These are phyloP conservation scores for Monosporascus sp. DNA, from an alignment of 2,329 filamentous ascomycete genomes.

Conservation along the genomic window DNA sequence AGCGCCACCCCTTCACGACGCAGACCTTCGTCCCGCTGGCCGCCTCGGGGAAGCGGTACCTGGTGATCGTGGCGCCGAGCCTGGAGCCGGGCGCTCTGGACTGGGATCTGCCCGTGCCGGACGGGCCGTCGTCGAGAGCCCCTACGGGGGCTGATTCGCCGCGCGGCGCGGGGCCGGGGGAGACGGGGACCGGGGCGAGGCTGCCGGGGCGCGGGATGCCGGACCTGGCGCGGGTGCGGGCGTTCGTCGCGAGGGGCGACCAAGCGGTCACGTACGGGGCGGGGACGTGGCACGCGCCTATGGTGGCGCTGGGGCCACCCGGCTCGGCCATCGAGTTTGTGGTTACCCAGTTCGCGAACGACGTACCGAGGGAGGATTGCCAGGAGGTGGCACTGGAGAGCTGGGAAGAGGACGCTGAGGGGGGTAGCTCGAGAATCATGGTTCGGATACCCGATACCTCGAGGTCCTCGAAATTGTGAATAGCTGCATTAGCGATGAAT, in stretches of 20 bases:
- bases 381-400: slow-evolving; percentile 58
- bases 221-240: slow-evolving; percentile 63
- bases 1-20: slow-evolving; percentile 88
- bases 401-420: slow-evolving; percentile 29
- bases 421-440: slow-evolving; percentile 16
- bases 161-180: slow-evolving; percentile 61
- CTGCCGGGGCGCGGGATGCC: slow-evolving; percentile 62
- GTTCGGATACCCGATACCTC: slow-evolving; percentile 14
- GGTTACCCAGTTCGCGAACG: slow-evolving; percentile 85
- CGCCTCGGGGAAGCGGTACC: slow-evolving; percentile 50
- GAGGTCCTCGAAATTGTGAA: slow-evolving; percentile 5
- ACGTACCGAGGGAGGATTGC: slow-evolving; percentile 76
- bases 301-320: slow-evolving; percentile 71
- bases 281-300: slow-evolving; percentile 94
- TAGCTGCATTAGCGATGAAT: no score
- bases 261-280: slow-evolving; percentile 90
- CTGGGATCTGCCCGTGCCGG: slow-evolving; percentile 35
- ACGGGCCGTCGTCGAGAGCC: slow-evolving; percentile 61
- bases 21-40: slow-evolving; percentile 84
- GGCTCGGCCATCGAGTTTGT: slow-evolving; percentile 71
- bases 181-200: slow-evolving; percentile 21
- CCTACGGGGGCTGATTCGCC: slow-evolving; percentile 71
- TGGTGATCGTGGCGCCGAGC: slow-evolving; percentile 86
- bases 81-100: slow-evolving; percentile 41
- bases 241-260: slow-evolving; percentile 70